Percentiles rank a stretch among this genome's conserved stretches.
Conservation (phyloP, 2,329 filamentous ascomycete species). For the Fonsecaea pedrosoi region DNA sequence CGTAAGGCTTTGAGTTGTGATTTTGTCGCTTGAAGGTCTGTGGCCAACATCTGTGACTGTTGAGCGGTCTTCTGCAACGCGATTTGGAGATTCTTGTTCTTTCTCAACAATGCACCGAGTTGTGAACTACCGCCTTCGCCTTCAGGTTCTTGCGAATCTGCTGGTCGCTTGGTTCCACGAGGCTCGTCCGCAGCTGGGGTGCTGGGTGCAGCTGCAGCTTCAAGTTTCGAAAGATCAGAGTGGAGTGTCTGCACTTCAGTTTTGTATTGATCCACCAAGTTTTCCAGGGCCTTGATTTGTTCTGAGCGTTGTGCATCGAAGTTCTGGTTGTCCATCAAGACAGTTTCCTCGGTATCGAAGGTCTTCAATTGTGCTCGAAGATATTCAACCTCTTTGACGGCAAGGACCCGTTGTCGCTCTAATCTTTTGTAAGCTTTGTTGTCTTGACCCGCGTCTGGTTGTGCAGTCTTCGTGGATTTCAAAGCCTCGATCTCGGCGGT, state of each 20-base stretch:
- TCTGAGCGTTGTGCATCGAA: conserved; percentile 72
- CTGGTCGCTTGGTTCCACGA: conserved; percentile 67
- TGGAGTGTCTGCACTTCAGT: conserved; percentile 77
- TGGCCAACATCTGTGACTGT: conserved; percentile 72
- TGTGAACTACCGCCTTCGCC: conserved; percentile 69
- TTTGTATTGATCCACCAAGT: conserved; percentile 86
- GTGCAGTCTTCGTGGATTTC: conserved; percentile 57
- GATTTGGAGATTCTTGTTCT: conserved; percentile 84
- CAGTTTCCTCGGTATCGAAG: conserved; percentile 84
- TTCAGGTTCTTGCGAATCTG: conserved; percentile 51
- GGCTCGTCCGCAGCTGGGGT: conserved; percentile 50
- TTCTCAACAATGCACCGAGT: conserved; percentile 81
- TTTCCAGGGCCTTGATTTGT: conserved; percentile 81
- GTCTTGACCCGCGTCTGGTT: conserved; percentile 50
- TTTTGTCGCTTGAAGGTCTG: conserved; percentile 73
- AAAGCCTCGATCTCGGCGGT: conserved; percentile 73
- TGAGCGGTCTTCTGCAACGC: conserved; percentile 74
- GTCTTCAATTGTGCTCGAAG: conserved; percentile 89
- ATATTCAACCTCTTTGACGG: conserved; percentile 92
- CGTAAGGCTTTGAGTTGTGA: conserved; percentile 74
- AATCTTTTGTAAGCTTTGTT: conserved; percentile 74
- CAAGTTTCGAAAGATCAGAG: conserved; percentile 72
- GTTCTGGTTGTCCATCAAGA: conserved; percentile 74
- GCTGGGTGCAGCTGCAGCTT: conserved; percentile 52
- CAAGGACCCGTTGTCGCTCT: conserved; percentile 83